Base-by-base conservation (phyloP, 495 filamentous ascomycete genomes). In the Paragyromitra xinjiangensis region DNA sequence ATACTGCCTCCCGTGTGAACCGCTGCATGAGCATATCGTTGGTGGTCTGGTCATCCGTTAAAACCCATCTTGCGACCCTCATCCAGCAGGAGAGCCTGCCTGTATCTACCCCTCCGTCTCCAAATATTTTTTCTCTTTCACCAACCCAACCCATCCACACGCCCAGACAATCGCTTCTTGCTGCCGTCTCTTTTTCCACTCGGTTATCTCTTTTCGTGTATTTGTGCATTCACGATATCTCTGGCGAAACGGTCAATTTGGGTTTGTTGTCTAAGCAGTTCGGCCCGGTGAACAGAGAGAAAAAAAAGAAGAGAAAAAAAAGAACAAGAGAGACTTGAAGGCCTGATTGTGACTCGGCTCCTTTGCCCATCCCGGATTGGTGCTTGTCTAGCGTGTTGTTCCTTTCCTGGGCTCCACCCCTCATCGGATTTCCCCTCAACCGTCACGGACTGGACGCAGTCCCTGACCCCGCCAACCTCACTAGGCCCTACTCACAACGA, bases 391-490 rank as follows among this genome's bases (percentile, higher is more conserved):
- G 75, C 65, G 71, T 77, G 65, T 42, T 64, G 58, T 71, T 58
- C 77, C 61, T 48, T 48, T 64, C 66, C 51, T 69, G 22, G 63
- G 51, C 58, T 75, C 71, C 77, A 72, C 77, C 75, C 77, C 77
- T 79, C 77, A 79, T 79, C 51, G 75, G 67, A 78, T 58, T 55
- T 64, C 64, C 75, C 64, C 73, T 70, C 59, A 71, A 78, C 50
- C 67, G 44, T 79, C 68, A 77, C 74, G 59, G 77, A 77, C 37
- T 61, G 74, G 77, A 79, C 56, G 44, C 51, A 71, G 77, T 59
- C 75, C 77, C 77, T 78, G 75, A 78, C 77, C 77, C 77, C 77
- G 22, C 77, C 77, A 79, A 78, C 66, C 48, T 76, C 65, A 24
- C 64, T 64, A 45, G 65, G 71, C 75, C 64, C 72, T 66, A 66